These are phyloP conservation scores for Beauveria rudraprayagi DNA, from an alignment of 2,329 filamentous ascomycete species.

Conservation along the genomic window DNA sequence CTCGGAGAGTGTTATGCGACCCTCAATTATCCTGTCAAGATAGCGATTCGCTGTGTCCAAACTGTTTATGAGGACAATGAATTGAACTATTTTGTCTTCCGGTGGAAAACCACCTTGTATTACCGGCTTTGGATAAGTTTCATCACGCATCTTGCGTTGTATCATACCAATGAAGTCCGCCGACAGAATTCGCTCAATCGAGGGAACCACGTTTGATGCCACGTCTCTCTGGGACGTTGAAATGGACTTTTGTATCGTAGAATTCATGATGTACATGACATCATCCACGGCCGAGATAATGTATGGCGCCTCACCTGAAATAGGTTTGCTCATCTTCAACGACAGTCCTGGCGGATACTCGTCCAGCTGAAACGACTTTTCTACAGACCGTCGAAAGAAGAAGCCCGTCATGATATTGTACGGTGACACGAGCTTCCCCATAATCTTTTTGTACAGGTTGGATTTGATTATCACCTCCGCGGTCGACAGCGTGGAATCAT, in stretches of 20 bases:
- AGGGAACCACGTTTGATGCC: conserved; percentile 69
- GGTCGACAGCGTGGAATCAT: conserved; percentile 51
- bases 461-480: conserved; percentile 73
- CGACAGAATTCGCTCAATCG: conserved; percentile 69
- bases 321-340: conserved; percentile 61
- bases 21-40: conserved; percentile 72
- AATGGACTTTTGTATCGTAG: conserved; percentile 77
- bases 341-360: conserved; percentile 76
- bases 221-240: conserved; percentile 78
- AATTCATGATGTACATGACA: conserved; percentile 98
- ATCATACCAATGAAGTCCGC: conserved; percentile 95
- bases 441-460: conserved; percentile 71
- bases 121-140: conserved; percentile 76
- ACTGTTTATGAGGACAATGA: conserved; percentile 91
- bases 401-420: conserved; percentile 94
- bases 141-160: conserved; percentile 94
- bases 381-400: conserved; percentile 91
- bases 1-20: conserved; percentile 46
- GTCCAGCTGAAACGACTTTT: conserved; percentile 95
- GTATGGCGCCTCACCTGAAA: conserved; percentile 74
- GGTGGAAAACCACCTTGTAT: conserved; percentile 76
- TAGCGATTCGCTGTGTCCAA: conserved; percentile 91
- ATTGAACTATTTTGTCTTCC: conserved; percentile 80
- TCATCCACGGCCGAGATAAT: conserved; percentile 96
- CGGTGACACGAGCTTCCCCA: conserved; percentile 63